Conservation (phyloP, 345 rosid genomes). For the Heritiera fomes region DNA sequence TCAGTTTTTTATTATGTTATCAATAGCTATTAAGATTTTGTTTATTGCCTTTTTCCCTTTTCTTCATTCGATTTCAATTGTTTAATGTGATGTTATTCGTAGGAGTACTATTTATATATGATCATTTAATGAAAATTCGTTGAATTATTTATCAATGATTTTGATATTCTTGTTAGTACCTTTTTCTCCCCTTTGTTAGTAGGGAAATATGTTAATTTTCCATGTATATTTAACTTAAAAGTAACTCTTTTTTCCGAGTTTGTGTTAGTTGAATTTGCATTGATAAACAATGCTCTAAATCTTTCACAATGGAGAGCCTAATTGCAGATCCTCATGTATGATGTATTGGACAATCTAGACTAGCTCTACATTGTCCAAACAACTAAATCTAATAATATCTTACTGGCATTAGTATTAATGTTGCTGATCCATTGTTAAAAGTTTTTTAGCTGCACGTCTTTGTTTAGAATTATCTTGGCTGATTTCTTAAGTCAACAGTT, state of each 20-base stretch:
- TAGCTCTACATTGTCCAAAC: neutral
- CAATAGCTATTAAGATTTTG: neutral
- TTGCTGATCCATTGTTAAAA: neutral
- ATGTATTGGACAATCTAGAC: neutral
- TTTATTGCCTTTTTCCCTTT: neutral
- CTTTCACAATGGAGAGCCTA: neutral
- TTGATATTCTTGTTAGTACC: slow-evolving; percentile 1
- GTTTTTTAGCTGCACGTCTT: neutral
- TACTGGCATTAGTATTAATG: neutral
- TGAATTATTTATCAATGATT: neutral
- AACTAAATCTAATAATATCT: neutral
- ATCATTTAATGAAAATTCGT: neutral
- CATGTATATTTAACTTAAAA: neutral
- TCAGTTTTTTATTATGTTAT: neutral
- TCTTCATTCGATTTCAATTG: neutral
- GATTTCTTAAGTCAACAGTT: neutral
- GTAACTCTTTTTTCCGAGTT: neutral
- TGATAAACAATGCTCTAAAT: neutral
- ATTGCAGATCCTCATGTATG: slow-evolving; percentile 2
- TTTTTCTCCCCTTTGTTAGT: neutral
- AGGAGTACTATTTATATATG: neutral
- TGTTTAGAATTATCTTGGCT: neutral
- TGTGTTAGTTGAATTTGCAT: slow-evolving; percentile 4
- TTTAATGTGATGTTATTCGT: neutral
- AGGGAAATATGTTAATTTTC: neutral